Conservation (phyloP, 306 rosid species). For the Castanopsis chinensis region DNA sequence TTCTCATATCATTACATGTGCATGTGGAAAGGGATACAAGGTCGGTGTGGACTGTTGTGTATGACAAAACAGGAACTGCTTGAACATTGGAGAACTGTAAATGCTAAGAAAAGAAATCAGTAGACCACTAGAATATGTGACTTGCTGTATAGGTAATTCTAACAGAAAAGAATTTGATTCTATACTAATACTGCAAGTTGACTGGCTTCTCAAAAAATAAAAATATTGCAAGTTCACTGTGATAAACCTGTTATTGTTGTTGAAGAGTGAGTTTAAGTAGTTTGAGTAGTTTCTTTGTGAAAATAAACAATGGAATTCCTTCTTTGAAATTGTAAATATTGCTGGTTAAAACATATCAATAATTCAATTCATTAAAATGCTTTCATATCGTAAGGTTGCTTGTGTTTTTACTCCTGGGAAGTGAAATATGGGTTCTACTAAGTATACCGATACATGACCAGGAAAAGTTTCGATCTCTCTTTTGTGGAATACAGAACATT, state of each 20-base stretch:
- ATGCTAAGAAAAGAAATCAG: too few species aligned
- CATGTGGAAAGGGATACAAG: slow-evolving; percentile 73
- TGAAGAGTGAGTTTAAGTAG: background rate
- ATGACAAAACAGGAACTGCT: slow-evolving; percentile 14
- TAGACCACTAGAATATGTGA: slow-evolving; percentile 7
- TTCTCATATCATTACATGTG: slow-evolving; percentile 61
- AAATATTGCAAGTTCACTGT: background rate
- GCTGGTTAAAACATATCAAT: background rate
- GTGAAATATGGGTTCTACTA: background rate
- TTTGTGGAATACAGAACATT: background rate
- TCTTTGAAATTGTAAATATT: background rate
- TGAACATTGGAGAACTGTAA: background rate
- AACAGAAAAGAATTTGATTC: background rate
- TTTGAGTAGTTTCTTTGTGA: background rate
- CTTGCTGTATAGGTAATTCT: slow-evolving; percentile 14
- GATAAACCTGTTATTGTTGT: background rate
- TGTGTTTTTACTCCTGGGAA: background rate
- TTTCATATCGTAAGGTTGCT: background rate
- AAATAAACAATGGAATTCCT: background rate
- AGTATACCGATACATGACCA: background rate
- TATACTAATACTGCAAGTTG: too few species aligned
- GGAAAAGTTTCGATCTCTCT: background rate
- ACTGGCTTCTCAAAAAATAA: too few species aligned
- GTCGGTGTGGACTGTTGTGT: slow-evolving; percentile 40
- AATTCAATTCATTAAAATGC: background rate